Conservation (phyloP, 2,329 filamentous ascomycete species). For the Onygena corvina region DNA sequence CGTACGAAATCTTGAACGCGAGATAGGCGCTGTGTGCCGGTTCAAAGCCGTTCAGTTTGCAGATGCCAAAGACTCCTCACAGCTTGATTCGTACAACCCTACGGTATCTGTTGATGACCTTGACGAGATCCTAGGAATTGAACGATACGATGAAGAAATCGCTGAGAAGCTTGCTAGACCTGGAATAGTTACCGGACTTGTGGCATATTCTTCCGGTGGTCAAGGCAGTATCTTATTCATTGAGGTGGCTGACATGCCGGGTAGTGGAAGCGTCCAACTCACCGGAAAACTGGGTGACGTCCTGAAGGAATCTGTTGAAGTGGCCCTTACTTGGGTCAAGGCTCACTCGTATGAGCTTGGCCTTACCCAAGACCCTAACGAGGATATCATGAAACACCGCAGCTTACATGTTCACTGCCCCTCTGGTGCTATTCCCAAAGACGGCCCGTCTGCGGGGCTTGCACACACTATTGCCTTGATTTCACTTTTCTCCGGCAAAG, state of each 20-base stretch:
- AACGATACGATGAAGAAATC: slow-evolving; percentile 90
- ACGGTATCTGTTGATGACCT: slow-evolving; percentile 65
- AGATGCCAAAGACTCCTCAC: slow-evolving; percentile 66
- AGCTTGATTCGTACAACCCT: slow-evolving; percentile 58
- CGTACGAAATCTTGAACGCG: slow-evolving; percentile 88
- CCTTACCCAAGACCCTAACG: slow-evolving; percentile 63
- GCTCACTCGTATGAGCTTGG: slow-evolving; percentile 86
- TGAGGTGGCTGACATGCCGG: slow-evolving; percentile 94
- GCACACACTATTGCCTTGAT: slow-evolving; percentile 90
- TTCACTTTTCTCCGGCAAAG: slow-evolving; percentile 72
- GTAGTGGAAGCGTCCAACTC: slow-evolving; percentile 78
- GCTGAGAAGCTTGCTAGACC: slow-evolving; percentile 72
- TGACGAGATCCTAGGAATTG: slow-evolving; percentile 81
- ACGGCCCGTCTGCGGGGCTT: slow-evolving; percentile 71
- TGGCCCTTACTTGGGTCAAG: slow-evolving; percentile 94
- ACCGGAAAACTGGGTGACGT: slow-evolving; percentile 95
- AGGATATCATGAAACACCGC: slow-evolving; percentile 92
- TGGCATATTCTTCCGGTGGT: slow-evolving; percentile 83
- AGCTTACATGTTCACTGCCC: slow-evolving; percentile 95
- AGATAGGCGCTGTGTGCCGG: slow-evolving; percentile 87
- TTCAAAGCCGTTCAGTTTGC: slow-evolving; percentile 92
- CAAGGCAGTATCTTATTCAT: slow-evolving; percentile 97
- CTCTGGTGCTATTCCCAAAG: slow-evolving; percentile 87
- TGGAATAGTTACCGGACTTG: slow-evolving; percentile 88
- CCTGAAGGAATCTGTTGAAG: slow-evolving; percentile 91